phyloP scores from a whole-genome alignment of 768 basidiomycete genomes.

The Psilocybe azurescens region DNA sequence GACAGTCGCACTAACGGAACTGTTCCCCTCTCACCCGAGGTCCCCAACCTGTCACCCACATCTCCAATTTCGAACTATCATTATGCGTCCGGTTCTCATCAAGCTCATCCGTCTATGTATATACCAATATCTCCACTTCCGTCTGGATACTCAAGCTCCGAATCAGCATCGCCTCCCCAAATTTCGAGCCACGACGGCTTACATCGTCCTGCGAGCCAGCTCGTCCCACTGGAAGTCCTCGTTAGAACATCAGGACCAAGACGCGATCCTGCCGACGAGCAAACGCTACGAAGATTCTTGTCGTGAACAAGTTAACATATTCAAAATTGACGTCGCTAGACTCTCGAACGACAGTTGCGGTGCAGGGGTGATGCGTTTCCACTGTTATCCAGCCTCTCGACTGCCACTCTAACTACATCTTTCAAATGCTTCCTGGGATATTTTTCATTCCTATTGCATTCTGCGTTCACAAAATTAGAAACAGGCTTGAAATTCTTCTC shows the following conservation, averaged over 20 bases:
- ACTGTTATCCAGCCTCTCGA: not conserved
- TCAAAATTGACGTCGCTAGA: not conserved
- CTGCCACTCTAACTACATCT: conserved; percentile 11
- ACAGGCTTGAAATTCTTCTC: not conserved
- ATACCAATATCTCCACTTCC: conserved; percentile 31
- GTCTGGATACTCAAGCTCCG: conserved; percentile 41
- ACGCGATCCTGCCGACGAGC: conserved; percentile 70
- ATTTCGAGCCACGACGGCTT: conserved; percentile 32
- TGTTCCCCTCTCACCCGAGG: conserved; percentile 36
- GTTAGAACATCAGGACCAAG: conserved; percentile 57
- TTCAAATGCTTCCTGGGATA: not conserved
- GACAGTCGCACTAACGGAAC: conserved; percentile 49
- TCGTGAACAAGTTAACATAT: conserved; percentile 23
- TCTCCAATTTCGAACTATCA: conserved; percentile 27
- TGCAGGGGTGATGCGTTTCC: not conserved
- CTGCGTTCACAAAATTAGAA: not conserved
- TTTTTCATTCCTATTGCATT: not conserved
- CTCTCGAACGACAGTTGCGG: conserved; percentile 6
- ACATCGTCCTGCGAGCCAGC: conserved; percentile 33
- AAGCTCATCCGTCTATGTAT: conserved; percentile 27
- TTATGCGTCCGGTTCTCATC: conserved; percentile 25
- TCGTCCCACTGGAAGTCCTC: conserved; percentile 71
- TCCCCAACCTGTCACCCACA: conserved; percentile 28
- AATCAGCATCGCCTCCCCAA: conserved; percentile 45
- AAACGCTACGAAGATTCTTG: conserved; percentile 62